Evolutionary conservation across 1,139 yeast genomes (phyloP), one percentile per base, ranked within the genome.

Genomic region (Scheffersomyces cryptocercus): DNA sequence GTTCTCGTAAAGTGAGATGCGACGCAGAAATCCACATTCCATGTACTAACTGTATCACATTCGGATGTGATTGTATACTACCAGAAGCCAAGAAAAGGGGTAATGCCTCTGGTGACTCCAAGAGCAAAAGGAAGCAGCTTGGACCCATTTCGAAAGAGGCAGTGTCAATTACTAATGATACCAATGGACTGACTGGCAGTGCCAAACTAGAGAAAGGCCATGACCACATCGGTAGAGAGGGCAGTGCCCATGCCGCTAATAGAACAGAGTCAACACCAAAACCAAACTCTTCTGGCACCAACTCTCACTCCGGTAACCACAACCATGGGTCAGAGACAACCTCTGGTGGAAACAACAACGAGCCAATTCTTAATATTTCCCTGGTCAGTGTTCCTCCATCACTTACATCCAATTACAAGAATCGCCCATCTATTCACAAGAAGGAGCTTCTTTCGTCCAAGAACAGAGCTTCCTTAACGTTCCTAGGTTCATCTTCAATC

Each of bases 21-120:
- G 71, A 84, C 69, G 81, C 82, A 4, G 79, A 75, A 47, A 80
- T 81, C 40, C 87, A 84, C 54, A 82, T 83, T 54, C 91, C 91
- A 3, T 85, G 91, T 58, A 83, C 90, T 28, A 85, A 85, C 61
- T 85, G 91, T 59, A 76, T 83, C 39, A 86, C 90, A 1, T 85
- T 85, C 65, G 87, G 88, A 2, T 82, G 88, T 59, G 89, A 83
- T 49, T 85, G 91, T 65, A 68, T 72, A 31, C 70, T 84, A 39
- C 89, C 89, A 1, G 87, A 81, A 43, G 75, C 75, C 24, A 77
- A 76, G 58, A 68, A 75, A 57, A 58, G 80, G 56, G 75, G 75
- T 20, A 64, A 59, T 40, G 56, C 60, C 24, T 47, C 62, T 2
- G 60, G 48, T 1, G 65, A 63, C 24, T 52, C 63, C 30, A 59